Evolutionary conservation across 257 asterid genomes (phyloP).

Genomic region (Fraxinus cuspidata): DNA sequence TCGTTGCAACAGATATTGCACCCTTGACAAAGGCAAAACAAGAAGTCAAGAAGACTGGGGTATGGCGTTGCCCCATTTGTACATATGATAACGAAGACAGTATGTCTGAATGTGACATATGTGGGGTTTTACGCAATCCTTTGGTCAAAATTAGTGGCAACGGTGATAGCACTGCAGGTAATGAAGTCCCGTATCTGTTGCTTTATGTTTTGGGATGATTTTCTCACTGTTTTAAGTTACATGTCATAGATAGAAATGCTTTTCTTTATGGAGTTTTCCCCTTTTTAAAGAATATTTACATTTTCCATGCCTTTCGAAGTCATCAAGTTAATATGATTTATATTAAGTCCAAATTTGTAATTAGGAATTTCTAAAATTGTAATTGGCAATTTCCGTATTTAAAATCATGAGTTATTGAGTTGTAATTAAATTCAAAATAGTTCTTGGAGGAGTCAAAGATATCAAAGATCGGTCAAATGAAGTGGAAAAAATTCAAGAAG

Average conservation of each 20-base stretch:
- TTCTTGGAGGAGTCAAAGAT: no score
- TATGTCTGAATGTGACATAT: conserved; percentile 82
- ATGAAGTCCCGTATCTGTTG: conserved; percentile 6
- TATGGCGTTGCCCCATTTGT: conserved; percentile 94
- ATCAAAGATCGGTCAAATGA: not conserved
- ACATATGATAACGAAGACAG: conserved; percentile 82
- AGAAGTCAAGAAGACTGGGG: conserved; percentile 43
- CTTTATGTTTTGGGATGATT: not conserved
- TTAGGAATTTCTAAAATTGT: no score
- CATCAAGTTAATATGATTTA: conserved; percentile 19
- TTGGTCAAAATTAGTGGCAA: conserved; percentile 59
- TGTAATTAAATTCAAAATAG: no score
- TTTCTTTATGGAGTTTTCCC: conserved; percentile 14
- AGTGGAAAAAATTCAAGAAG: not conserved
- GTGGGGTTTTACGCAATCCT: conserved; percentile 93
- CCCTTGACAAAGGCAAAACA: conserved; percentile 40
- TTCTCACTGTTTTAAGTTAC: conserved; percentile 14
- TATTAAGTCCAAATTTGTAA: no score
- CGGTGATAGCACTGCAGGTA: conserved; percentile 56
- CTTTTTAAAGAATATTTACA: not conserved
- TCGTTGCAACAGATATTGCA: conserved; percentile 39
- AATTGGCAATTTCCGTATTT: no score
- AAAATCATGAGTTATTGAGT: no score
- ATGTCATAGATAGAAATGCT: conserved; percentile 16
- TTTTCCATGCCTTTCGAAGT: conserved; percentile 15